phyloP scores from a whole-genome alignment of 495 filamentous ascomycete genomes.

The Trichocladium uniseriatum region DNA sequence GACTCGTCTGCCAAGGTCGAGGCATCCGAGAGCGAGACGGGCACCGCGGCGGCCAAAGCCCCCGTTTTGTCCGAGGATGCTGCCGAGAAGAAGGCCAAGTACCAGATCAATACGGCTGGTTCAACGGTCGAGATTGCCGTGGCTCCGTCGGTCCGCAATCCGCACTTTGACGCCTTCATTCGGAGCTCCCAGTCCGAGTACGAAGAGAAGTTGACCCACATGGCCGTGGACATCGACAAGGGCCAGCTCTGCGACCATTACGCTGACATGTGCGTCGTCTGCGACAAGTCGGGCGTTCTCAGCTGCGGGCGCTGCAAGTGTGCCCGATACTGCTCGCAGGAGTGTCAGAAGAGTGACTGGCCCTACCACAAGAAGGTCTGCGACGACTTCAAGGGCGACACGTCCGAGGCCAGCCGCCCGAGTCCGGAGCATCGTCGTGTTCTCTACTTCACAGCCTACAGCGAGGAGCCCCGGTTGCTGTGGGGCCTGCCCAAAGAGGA shows the following conservation, averaged over 20 bases:
- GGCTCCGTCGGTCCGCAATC: too few species aligned
- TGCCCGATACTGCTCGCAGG: conserved; percentile 4
- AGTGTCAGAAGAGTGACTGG: conserved; percentile 5
- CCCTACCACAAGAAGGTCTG: conserved; percentile 10
- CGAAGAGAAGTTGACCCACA: too few species aligned
- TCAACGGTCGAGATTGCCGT: too few species aligned
- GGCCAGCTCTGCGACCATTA: background rate
- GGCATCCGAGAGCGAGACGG: too few species aligned
- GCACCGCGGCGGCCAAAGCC: too few species aligned
- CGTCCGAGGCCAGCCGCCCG: background rate
- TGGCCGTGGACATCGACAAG: background rate
- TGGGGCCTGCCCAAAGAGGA: background rate
- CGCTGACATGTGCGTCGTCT: background rate
- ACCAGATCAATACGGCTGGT: too few species aligned
- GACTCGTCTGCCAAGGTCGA: too few species aligned
- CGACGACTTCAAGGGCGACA: background rate
- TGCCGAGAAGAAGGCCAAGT: too few species aligned
- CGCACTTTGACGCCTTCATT: too few species aligned
- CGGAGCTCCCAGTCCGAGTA: too few species aligned
- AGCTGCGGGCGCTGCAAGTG: background rate
- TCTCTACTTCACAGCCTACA: conserved; percentile 2
- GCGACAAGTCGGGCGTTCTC: background rate
- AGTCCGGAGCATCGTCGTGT: conserved; percentile 3
- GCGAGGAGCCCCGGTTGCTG: background rate
- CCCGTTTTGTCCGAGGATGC: too few species aligned